A percentile compares a stretch with the other conserved stretches of the same genome.
Conservation (phyloP, 139 green algal species). For the Tetraselmis striata region DNA sequence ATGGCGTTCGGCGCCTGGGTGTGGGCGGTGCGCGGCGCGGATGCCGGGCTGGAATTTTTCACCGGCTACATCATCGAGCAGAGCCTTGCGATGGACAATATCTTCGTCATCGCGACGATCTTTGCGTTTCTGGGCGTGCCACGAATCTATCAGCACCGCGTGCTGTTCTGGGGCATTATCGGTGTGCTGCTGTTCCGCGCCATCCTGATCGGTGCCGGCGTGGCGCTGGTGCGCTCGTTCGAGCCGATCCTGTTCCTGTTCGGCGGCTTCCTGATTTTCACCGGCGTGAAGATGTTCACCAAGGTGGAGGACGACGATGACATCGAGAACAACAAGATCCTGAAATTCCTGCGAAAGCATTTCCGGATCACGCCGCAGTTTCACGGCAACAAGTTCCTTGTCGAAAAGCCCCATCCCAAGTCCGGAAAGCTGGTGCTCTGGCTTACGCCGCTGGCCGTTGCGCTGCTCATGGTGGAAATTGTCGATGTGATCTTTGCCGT, state of each 20-base stretch:
- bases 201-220: slow-evolving; percentile 19
- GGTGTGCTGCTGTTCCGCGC: slow-evolving; percentile 31
- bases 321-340: too few species aligned
- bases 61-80: too few species aligned
- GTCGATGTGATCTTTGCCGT: neutral
- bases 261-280: slow-evolving; percentile 41
- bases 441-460: neutral
- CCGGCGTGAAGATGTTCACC: too few species aligned
- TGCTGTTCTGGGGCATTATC: slow-evolving; percentile 39
- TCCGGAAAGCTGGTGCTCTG: neutral
- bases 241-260: slow-evolving; percentile 42
- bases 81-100: too few species aligned
- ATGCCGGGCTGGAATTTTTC: too few species aligned
- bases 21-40: too few species aligned
- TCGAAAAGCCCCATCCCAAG: too few species aligned
- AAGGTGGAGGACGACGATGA: too few species aligned
- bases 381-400: slow-evolving; percentile 43
- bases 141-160: neutral
- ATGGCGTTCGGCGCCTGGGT: too few species aligned
- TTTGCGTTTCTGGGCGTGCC: slow-evolving; percentile 48
- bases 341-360: too few species aligned
- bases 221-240: slow-evolving; percentile 26
- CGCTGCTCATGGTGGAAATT: neutral
- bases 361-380: slow-evolving; percentile 31
- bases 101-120: slow-evolving; percentile 49